Evolutionary conservation across 164 flowering plant genomes (phyloP).

Genomic region (Dillenia suffruticosa): DNA sequence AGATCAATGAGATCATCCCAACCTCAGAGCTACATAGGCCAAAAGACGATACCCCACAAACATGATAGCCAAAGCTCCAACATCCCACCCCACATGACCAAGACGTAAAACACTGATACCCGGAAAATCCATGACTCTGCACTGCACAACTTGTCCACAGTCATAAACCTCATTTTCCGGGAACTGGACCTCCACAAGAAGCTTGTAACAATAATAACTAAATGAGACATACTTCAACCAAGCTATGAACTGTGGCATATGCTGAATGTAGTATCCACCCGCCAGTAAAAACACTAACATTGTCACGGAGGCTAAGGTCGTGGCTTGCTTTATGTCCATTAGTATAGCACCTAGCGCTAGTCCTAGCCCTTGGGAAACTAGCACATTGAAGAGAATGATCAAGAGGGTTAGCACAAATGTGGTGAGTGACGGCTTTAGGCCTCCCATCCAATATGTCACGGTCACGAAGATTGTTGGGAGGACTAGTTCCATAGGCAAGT

Average conservation of each 20-base stretch:
- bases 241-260: conserved; percentile 62
- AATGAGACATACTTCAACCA: conserved; percentile 86
- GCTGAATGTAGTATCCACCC: conserved; percentile 91
- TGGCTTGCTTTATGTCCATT: conserved; percentile 80
- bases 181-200: conserved; percentile 77
- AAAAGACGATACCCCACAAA: conserved; percentile 71
- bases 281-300: conserved; percentile 79
- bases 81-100: conserved; percentile 38
- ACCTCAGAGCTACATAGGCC: conserved; percentile 73
- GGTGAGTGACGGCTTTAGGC: conserved; percentile 59
- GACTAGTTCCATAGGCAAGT: conserved; percentile 89
- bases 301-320: conserved; percentile 73
- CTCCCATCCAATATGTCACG: conserved; percentile 83
- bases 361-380: conserved; percentile 87
- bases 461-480: conserved; percentile 71
- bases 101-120: conserved; percentile 48
- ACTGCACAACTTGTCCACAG: conserved; percentile 46
- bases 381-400: conserved; percentile 66
- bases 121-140: conserved; percentile 61
- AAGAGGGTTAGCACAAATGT: conserved; percentile 53
- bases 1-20: conserved; percentile 36
- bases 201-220: conserved; percentile 84
- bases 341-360: conserved; percentile 85
- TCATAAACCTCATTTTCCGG: conserved; percentile 44
- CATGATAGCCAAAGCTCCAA: conserved; percentile 66